phyloP scores from a whole-genome alignment of 805 yeast species.

The Cyberlindnera suaveolens region DNA sequence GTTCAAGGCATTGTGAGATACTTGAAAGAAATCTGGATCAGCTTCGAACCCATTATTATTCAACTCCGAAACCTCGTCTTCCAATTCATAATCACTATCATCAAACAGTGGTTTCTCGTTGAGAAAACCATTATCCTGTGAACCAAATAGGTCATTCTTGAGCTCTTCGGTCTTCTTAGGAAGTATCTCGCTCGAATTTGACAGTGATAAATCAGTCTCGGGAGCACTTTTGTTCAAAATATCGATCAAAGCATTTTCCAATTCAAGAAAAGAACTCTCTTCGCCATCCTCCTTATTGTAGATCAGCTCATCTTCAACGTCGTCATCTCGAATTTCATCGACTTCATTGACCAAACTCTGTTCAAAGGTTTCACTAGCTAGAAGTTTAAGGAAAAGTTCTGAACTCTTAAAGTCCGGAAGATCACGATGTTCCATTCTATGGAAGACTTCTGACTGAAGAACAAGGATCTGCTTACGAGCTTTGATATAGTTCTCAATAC shows the following conservation, averaged over 20 bases:
- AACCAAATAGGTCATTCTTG: constrained; percentile 23
- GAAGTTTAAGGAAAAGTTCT: constrained; percentile 43
- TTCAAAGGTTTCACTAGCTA: constrained; percentile 38
- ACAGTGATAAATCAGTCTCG: constrained; percentile 1
- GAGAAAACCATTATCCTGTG: constrained; percentile 15
- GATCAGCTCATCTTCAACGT: background rate
- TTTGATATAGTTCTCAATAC: constrained; percentile 31
- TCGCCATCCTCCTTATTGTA: background rate
- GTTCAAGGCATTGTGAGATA: constrained; percentile 65
- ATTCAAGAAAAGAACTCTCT: constrained; percentile 5
- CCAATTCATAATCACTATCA: constrained; percentile 17
- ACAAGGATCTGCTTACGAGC: constrained; percentile 58
- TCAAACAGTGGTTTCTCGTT: constrained; percentile 23
- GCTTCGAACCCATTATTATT: constrained; percentile 23
- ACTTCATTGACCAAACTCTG: constrained; percentile 23
- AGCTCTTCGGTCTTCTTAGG: constrained; percentile 4
- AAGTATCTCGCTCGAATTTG: constrained; percentile 3
- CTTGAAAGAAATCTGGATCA: constrained; percentile 37
- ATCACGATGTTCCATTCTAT: constrained; percentile 45
- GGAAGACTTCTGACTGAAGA: constrained; percentile 49
- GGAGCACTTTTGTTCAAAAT: constrained; percentile 8
- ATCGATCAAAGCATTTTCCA: constrained; percentile 13
- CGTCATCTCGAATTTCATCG: constrained; percentile 6
- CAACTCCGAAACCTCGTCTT: constrained; percentile 15
- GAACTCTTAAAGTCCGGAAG: constrained; percentile 58